Conservation (phyloP, 805 yeast genomes). For the Saturnispora besseyi region DNA sequence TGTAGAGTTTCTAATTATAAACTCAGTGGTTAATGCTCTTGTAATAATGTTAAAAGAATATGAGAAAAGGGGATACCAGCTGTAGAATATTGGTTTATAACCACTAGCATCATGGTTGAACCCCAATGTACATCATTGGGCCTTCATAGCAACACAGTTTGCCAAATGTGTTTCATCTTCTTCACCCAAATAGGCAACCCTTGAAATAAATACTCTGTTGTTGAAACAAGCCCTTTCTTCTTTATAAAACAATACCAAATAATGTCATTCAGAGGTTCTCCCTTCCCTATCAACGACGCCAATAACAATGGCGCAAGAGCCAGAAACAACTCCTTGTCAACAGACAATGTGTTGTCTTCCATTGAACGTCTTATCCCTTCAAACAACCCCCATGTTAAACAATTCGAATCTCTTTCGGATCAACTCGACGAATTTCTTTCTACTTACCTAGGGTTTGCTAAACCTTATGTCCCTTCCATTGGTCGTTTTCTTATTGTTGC, state of each 20-base stretch:
- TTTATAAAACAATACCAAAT: not conserved
- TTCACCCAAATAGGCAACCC: not conserved
- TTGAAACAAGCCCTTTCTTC: not conserved
- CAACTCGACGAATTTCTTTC: conserved; percentile 47
- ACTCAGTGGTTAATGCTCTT: not conserved
- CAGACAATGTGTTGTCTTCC: not conserved
- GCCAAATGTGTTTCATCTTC: not conserved
- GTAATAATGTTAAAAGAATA: no score
- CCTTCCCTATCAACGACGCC: conserved; percentile 18
- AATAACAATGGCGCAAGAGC: conserved; percentile 3
- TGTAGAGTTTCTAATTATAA: not conserved
- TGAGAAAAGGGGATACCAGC: no score
- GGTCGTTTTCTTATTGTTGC: conserved; percentile 90
- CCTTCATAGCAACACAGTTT: not conserved
- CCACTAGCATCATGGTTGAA: not conserved
- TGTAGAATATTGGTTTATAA: not conserved
- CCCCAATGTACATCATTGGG: not conserved
- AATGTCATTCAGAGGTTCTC: conserved; percentile 29
- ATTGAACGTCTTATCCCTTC: conserved; percentile 22
- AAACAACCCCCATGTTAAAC: conserved; percentile 24
- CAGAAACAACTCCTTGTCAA: conserved; percentile 5
- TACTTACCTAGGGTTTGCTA: conserved; percentile 41
- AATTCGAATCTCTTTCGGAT: conserved; percentile 44
- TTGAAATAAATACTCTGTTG: not conserved
- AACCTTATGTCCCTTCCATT: conserved; percentile 75